These are phyloP conservation scores for Rubroboletus pulcherrimus DNA, from an alignment of 768 basidiomycete species.

Conservation along the genomic window DNA sequence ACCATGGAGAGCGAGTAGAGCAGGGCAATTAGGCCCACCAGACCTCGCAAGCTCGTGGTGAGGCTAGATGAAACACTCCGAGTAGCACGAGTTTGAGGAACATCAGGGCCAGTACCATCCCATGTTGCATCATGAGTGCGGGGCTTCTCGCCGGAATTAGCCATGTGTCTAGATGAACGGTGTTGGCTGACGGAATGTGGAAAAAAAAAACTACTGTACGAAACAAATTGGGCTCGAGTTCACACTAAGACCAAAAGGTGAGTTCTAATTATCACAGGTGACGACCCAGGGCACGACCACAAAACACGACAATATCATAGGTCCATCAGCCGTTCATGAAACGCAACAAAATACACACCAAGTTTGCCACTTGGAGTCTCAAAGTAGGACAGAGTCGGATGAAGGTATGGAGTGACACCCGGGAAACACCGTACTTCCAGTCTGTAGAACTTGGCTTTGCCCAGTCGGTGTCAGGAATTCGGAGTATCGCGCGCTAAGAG, in stretches of 20 bases:
- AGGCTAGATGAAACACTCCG: background rate
- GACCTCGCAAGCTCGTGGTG: conserved; percentile 2
- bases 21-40: conserved; percentile 17
- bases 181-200: background rate
- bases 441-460: background rate
- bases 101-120: background rate
- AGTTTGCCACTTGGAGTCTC: too few species aligned
- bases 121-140: background rate
- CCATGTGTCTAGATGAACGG: background rate
- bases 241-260: background rate
- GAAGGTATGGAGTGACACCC: too few species aligned
- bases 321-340: too few species aligned
- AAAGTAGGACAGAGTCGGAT: background rate
- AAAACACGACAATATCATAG: too few species aligned
- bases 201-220: background rate
- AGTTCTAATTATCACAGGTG: background rate
- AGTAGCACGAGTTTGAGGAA: background rate
- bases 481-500: background rate
- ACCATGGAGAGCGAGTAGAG: conserved; percentile 12
- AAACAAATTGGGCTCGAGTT: background rate
- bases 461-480: background rate
- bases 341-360: too few species aligned
- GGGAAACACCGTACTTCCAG: too few species aligned
- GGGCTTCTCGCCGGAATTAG: background rate
- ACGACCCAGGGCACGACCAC: background rate